Base-by-base conservation (phyloP, 202 grass and related monocot species). In the Carex arenaria region DNA sequence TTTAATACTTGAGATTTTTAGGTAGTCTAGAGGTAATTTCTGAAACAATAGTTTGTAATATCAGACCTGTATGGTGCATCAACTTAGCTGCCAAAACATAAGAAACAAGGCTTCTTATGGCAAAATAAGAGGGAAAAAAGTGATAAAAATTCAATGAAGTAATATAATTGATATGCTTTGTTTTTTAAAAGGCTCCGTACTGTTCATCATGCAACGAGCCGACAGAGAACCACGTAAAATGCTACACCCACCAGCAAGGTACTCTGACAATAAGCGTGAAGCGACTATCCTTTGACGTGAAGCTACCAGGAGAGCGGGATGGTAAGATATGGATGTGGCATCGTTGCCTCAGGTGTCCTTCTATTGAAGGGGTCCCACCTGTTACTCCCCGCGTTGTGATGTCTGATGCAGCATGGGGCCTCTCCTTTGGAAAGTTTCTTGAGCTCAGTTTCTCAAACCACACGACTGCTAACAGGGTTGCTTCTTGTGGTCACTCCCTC, bases 311-410 rank as follows among this genome's bases (percentile, higher is more conserved):
- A 28, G 86, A 91, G 72, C 87, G 80, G 77, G 96, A 99, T 82
- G 89, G 87, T 71, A 99, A 92, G 89, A 87, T 99, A 83, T 99
- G 96, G 96, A 99, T 99, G 96, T 99, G 96, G 96, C 96, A 99
- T 22, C 82, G 96, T 83, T 99, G 96, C 73, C 91, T 99, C 55
- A 88, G 88, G 38, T 99, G 96, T 78, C 89, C 93, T 87, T 82
- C 79, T 22, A 83, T 88, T 85, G 86, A 99, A 83, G 96, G 88
- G 80, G 67, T 92, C n/a, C 96, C 96, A 88, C 89, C 89, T 8
- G 80, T 88, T 59, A 91, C 96, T 67, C 84, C 82, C 15, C 88
- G 96, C 76, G 91, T 92, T 81, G 67, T 95, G 78, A 95, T 99
- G 96, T 99, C 96, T 18, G 91, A 90, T 90, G 91, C 96, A 32